Percentiles rank a stretch among this genome's conserved stretches.
These are phyloP conservation scores for Haematococcus sp. DNA, from an alignment of 139 green algal genomes.

Conservation along the genomic window DNA sequence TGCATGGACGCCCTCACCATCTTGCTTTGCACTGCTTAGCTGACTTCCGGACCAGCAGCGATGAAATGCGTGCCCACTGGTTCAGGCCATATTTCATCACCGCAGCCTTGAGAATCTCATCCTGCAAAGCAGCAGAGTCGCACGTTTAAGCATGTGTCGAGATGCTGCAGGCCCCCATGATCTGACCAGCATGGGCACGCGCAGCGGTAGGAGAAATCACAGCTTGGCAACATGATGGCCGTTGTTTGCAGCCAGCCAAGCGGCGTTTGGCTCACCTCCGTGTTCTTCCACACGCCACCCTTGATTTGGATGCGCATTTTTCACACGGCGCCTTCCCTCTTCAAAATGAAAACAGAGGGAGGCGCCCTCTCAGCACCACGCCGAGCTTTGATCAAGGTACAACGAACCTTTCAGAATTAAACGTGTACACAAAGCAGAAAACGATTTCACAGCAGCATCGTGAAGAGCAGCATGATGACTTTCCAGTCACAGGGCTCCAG, in stretches of 20 bases:
- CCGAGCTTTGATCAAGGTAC: neutral
- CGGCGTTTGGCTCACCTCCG: constrained; percentile 83
- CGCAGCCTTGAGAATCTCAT: constrained; percentile 99
- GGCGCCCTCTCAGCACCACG: too few species aligned
- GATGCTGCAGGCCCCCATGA: too few species aligned
- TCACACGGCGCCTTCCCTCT: neutral
- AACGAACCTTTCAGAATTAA: neutral
- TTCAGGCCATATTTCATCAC: constrained; percentile 99
- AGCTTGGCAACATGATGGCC: too few species aligned
- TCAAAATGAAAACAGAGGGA: too few species aligned
- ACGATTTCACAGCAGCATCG: too few species aligned
- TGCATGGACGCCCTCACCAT: constrained; percentile 65
- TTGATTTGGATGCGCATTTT: constrained; percentile 92
- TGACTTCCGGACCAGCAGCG: constrained; percentile 95
- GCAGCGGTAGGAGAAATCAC: too few species aligned
- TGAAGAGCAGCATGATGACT: too few species aligned
- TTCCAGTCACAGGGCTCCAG: too few species aligned
- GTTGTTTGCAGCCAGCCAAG: too few species aligned
- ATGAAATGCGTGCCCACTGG: constrained; percentile 91
- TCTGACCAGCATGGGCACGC: neutral
- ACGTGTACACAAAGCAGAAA: too few species aligned
- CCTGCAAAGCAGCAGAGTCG: constrained; percentile 47
- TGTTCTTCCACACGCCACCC: constrained; percentile 99
- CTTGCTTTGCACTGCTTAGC: constrained; percentile 99
- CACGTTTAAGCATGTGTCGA: too few species aligned